Evolutionary conservation across 352 stramenopile species (phyloP), one percentile per base, ranked within the genome.

Genomic region (Phytophthora hybrid): DNA sequence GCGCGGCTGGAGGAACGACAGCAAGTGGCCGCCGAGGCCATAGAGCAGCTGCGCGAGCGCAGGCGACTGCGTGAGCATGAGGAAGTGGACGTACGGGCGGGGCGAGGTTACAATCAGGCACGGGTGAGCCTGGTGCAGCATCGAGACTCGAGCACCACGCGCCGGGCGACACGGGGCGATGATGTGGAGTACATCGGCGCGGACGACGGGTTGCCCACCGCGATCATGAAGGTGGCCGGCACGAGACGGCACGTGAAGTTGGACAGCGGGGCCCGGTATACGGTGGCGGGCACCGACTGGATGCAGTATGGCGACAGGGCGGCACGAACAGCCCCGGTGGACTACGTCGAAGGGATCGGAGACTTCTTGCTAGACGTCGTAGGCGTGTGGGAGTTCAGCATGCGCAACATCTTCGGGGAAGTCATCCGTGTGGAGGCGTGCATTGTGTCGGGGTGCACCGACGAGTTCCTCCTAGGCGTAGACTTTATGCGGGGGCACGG

Each of bases 311-410:
- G 52, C 4, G 53, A 57, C 1, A 3, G n/a, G 4, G 19, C 51
- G 1, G 18, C 6, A 1, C 10, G 4, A 10, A 2, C 16, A 14
- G 52, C 53, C 9, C 53, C 53, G 5, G 63, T 62, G 4, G 37
- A 57, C 9, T 56, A 47, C 13, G 62, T 69, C 3, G 52, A 69
- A 11, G 52, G 62, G 1, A 62, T 69, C n/a, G 51, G 63, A 6
- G 39, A 39, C 2, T 57, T 69, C 26, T n/a, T 63, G 63, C 4
- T 69, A 2, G 53, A 57, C 39, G 62, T 63, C 0, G 26, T 69
- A 6, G 51, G 52, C 3, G 62, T 69, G 2, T 63, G 41, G 62
- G 16, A 4, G 0, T 69, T 69, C 39, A 16, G 49, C 1, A 51
- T 51, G 41, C 4, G 41, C 41, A 51, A 8, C 9, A n/a, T 51